These are phyloP conservation scores for Cladosporium halotolerans DNA, from an alignment of 2,329 filamentous ascomycete species.

Conservation along the genomic window DNA sequence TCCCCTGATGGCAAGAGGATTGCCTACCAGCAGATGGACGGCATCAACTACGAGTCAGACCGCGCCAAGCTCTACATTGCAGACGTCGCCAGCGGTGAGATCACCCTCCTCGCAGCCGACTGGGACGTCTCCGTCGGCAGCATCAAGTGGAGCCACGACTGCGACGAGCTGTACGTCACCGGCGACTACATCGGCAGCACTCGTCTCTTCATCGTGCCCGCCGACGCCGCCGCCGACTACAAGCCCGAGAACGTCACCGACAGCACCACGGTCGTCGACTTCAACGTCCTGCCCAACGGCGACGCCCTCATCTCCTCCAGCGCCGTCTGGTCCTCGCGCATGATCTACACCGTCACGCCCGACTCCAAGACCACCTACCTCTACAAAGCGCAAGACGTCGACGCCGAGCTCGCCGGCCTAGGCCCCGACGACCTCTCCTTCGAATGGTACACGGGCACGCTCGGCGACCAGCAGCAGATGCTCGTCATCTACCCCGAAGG, in stretches of 20 bases:
- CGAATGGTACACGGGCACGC: constrained; percentile 23
- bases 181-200: constrained; percentile 19
- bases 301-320: constrained; percentile 18
- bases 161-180: constrained; percentile 17
- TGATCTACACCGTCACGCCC: constrained; percentile 18
- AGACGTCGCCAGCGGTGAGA: constrained; percentile 18
- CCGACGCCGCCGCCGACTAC: constrained; percentile 20
- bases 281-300: constrained; percentile 19
- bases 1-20: constrained; percentile 21
- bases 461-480: constrained; percentile 21
- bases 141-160: constrained; percentile 17
- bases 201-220: constrained; percentile 20
- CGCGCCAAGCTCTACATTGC: constrained; percentile 21
- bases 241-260: constrained; percentile 20
- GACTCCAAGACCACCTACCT: constrained; percentile 16
- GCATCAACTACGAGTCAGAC: constrained; percentile 21
- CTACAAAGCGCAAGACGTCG: constrained; percentile 21
- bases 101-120: constrained; percentile 18
- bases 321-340: constrained; percentile 18
- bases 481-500: constrained; percentile 22
- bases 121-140: constrained; percentile 17
- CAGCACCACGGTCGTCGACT: constrained; percentile 19
- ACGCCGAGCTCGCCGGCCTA: constrained; percentile 20
- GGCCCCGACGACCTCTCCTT: constrained; percentile 17
- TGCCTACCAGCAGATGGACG: constrained; percentile 21